Evolutionary conservation across 139 green algal species (phyloP), one percentile per base, ranked within the genome.

Genomic region (Picochlorum sp.): DNA sequence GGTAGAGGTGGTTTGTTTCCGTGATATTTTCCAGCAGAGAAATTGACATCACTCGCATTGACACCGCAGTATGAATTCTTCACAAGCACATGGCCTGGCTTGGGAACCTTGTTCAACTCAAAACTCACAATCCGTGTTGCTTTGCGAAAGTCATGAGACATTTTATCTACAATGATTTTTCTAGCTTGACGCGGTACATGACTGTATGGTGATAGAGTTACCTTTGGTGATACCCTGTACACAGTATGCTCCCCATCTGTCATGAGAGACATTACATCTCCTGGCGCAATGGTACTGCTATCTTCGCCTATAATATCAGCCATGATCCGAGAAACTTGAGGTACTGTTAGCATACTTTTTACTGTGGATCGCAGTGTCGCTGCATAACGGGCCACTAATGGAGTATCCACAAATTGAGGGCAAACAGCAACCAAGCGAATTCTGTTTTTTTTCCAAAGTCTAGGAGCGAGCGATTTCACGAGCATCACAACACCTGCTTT

Each of bases 11-110:
- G 18, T 16, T 18, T 32, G 6, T 16, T 14, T 6, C 44, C 38
- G 7, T 45, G 65, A 6, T 63, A 80, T 44, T 74, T 57, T 13
- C 87, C 87, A 0, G 77, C 69, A 3, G 78, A 85, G 69, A 83
- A 92, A 79, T 95, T 95, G 74, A 95, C 72, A 71, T 95, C 88
- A 11, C 62, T 81, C 1, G 86, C 88, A 66, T 95, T 95, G 63
- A 92, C 69, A 11, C 85, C 86, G 2, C 74, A 77, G 61, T 68
- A 89, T 58, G 82, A 56, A 7, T 76, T 65, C 50, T 75, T 78
- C 20, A 95, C 60, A 24, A 95, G 76, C 38, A 93, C 76, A 26
- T 37, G 11, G 8, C 8, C 47, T 5, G 21, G 15, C 47, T 21
- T 54, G 11, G 7, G 47, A 26, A 26, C 15, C 11, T 9, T 54